Evolutionary conservation across 768 basidiomycete species (phyloP), one percentile per base, ranked within the genome.

Genomic region (Suillus subluteus): DNA sequence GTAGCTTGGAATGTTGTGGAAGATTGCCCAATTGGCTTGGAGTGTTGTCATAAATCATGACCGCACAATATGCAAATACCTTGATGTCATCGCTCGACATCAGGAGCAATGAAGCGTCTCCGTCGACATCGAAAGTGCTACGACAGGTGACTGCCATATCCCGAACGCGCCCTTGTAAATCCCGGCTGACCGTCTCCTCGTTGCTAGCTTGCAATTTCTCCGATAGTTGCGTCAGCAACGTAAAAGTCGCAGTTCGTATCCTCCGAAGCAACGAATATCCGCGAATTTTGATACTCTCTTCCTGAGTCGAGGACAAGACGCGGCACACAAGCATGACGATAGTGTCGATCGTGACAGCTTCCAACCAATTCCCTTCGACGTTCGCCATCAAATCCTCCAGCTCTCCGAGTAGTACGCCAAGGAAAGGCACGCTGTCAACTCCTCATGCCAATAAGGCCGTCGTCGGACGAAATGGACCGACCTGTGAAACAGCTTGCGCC

Each of bases 401-500:
- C 64, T 82, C 81, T 12, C 43, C 65, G 1, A 87, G 64, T 9
- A 87, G 68, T 1, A 72, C 73, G 7, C 21, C 0, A n/a, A 81
- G 75, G 62, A 85, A 87, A 8, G 73, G 58, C 3, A 69, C 26
- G 18, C 72, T 23, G 6, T 58, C 7, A 83, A 70, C 21, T 84
- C 81, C 1, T 64, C 41, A 66, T 88, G 87, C 81, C 83, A 86
- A 68, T 71, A 62, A 74, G 66, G 23, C 50, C 62, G 4, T 68
- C 69, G 13, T 26, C 63, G 1, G 64, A 46, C 2, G 59, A 68
- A 7, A 73, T 0, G 73, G 75, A 38, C 84, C 84, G 5, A 81
- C 73, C 66, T 88, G 84, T 66, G 78, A 81, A 1, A 75, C 77
- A 23, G 84, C 77, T 64, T 86, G 87, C 12, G 71, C 74, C 1